Conservation (phyloP, 106 monocot species). For the Dendrobium officinale region DNA sequence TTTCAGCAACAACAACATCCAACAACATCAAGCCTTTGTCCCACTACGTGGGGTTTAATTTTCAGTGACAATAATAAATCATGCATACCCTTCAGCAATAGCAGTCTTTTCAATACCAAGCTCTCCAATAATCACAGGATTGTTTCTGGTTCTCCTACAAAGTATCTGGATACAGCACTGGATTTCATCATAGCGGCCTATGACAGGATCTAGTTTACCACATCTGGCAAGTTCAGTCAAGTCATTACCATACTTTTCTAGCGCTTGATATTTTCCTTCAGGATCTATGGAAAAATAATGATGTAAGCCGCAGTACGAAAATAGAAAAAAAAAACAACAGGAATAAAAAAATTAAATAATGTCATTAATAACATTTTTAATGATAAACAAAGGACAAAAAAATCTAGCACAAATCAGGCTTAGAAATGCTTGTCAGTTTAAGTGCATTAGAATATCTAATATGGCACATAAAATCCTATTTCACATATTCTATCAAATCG, state of each 20-base stretch:
- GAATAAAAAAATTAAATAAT: not conserved
- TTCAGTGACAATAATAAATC: not conserved
- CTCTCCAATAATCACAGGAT: not conserved
- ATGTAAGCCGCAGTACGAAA: not conserved
- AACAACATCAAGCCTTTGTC: too few species aligned
- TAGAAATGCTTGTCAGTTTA: not conserved
- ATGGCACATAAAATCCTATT: too few species aligned
- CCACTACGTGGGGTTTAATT: too few species aligned
- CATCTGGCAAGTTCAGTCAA: conserved; percentile 79
- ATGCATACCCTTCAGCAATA: too few species aligned
- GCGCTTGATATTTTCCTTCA: conserved; percentile 81
- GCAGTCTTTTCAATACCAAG: too few species aligned
- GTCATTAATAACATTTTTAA: not conserved
- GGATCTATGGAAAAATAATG: conserved; percentile 41
- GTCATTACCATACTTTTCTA: conserved; percentile 90
- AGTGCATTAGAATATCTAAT: too few species aligned
- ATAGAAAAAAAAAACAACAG: not conserved
- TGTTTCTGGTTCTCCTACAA: conserved; percentile 79
- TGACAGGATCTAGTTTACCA: conserved; percentile 92
- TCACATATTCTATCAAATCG: too few species aligned
- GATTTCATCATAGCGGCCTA: conserved; percentile 94
- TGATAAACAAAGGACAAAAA: not conserved
- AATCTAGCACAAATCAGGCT: not conserved
- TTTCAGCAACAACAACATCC: too few species aligned
- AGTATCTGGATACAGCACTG: conserved; percentile 84